Base-by-base conservation (phyloP, 345 rosid genomes). In the Psidium friedrichsthalianum region DNA sequence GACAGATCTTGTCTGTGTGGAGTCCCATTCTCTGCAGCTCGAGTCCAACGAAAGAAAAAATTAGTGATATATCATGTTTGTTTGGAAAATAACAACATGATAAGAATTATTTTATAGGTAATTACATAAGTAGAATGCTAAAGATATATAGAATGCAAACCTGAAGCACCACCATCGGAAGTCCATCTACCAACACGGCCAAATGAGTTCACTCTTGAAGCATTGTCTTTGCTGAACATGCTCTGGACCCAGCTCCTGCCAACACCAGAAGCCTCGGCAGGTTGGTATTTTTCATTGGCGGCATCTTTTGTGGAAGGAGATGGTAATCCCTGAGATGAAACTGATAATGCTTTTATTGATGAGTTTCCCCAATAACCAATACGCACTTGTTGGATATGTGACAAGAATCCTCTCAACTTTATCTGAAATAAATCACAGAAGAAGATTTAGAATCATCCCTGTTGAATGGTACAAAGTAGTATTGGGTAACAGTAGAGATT, bases 241-340 rank as follows among this genome's bases (percentile, higher is more conserved):
- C 99, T 97, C 89, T 97, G 99, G 78, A 96, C 99, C 99, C 99
- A 97, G 89, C 98, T 97, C 92, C 99, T 94, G 86, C 99, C 98
- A 89, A 94, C 86, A 88, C 87, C 98, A 91, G 99, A 90, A 82
- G 98, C 98, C 92, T 96, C 99, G 27, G 96, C 91, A 88, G 99
- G 95, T 90, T 94, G 95, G 90, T 96, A 93, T 90, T 88, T 90
- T 86, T 97, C 98, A 90, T 91, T 94, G 56, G 91, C 80, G 51
- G 85, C 90, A 90, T 97, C 99, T 89, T 92, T 96, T 42, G 96
- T 92, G 85, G 90, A 96, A 47, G 99, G 99, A 82, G 99, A 97
- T 83, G 95, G 89, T 90, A 96, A 89, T 78, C 96, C 99, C 86
- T 90, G 90, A 87, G 94, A 89, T 86, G 91, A 90, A 49, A 92